Percentiles rank a stretch among this genome's conserved stretches.
Conservation (phyloP, 2,329 filamentous ascomycete species). For the Seiridium unicorne region DNA sequence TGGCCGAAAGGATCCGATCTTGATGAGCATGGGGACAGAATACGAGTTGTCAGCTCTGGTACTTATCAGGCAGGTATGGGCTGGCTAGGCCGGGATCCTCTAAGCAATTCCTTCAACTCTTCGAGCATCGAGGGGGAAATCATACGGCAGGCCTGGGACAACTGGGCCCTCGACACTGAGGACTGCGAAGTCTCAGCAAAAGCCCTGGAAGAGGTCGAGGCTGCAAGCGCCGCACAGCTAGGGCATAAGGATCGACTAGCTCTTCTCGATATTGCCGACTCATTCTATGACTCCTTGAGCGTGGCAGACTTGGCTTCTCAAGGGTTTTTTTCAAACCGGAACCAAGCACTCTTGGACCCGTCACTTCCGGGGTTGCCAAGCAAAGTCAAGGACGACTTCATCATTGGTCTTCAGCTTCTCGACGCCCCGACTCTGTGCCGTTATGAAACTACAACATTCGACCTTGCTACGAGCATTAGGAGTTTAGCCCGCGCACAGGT, state of each 20-base stretch:
- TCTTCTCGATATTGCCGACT: slow-evolving; percentile 41
- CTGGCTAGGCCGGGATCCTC: slow-evolving; percentile 64
- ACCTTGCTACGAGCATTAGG: slow-evolving; percentile 31
- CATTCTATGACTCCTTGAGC: slow-evolving; percentile 61
- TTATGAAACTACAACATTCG: slow-evolving; percentile 27
- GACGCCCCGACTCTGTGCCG: slow-evolving; percentile 38
- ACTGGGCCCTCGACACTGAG: slow-evolving; percentile 65
- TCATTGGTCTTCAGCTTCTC: slow-evolving; percentile 45
- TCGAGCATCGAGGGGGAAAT: slow-evolving; percentile 59
- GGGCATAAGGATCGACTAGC: slow-evolving; percentile 6
- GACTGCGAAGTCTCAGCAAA: slow-evolving; percentile 50
- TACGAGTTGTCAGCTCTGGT: slow-evolving; percentile 77
- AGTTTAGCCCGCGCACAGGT: slow-evolving; percentile 26
- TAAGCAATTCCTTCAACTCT: slow-evolving; percentile 31
- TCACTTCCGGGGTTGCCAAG: slow-evolving; percentile 55
- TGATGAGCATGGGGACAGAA: slow-evolving; percentile 63
- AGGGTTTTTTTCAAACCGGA: slow-evolving; percentile 40
- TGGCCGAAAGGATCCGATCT: slow-evolving; percentile 72
- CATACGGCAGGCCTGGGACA: slow-evolving; percentile 62
- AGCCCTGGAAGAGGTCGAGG: slow-evolving; percentile 17
- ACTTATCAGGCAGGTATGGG: slow-evolving; percentile 82
- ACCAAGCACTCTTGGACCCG: slow-evolving; percentile 54
- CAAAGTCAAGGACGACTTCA: slow-evolving; percentile 49
- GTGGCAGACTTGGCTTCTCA: slow-evolving; percentile 61
- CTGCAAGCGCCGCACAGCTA: slow-evolving; percentile 33